Evolutionary conservation across 257 asterid genomes (phyloP).

Genomic region (Perilla frutescens): DNA sequence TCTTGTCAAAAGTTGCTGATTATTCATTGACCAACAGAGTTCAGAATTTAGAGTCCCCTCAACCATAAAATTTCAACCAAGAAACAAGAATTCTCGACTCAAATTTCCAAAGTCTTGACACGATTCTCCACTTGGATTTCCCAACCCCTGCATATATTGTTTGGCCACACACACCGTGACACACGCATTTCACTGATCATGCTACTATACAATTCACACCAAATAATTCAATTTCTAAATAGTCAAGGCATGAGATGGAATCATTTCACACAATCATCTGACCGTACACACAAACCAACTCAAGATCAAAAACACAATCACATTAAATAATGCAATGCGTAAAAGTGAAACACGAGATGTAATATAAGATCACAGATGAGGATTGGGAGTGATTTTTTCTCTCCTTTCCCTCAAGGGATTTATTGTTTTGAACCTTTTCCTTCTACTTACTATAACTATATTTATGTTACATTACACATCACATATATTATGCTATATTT

Average conservation of each 20-base stretch:
- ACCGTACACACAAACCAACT: no score
- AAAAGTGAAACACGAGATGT: not conserved
- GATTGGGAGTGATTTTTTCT: not conserved
- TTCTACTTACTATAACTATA: slow-evolving; percentile 17
- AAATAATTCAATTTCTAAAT: not conserved
- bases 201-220: not conserved
- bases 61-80: not conserved
- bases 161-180: not conserved
- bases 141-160: no score
- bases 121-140: slow-evolving; percentile 27
- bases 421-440: slow-evolving; percentile 29
- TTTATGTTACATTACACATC: slow-evolving; percentile 32
- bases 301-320: no score
- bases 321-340: not conserved
- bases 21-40: not conserved
- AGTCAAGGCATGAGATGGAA: not conserved
- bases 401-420: not conserved
- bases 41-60: not conserved
- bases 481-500: not conserved
- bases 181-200: not conserved
- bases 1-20: slow-evolving; percentile 42
- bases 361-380: not conserved
- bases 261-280: no score
- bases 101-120: not conserved
- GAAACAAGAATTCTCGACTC: not conserved